These are phyloP conservation scores for Backusella circina DNA, from an alignment of 192 early-diverging fungal species.

Conservation along the genomic window DNA sequence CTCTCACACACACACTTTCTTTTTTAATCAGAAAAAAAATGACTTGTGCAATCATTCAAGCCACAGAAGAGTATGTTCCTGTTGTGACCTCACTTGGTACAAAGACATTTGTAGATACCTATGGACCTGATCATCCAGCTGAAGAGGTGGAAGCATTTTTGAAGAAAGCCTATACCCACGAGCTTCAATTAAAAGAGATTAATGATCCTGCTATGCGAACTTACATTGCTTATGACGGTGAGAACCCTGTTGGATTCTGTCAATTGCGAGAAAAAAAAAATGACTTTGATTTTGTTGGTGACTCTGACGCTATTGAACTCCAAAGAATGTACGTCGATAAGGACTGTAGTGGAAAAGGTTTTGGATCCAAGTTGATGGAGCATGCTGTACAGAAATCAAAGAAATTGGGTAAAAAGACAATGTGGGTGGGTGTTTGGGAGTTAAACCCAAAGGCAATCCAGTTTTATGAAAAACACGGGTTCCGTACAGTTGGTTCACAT, in stretches of 20 bases:
- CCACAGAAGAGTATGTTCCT: neutral
- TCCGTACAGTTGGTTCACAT: neutral
- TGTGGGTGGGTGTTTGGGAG: neutral
- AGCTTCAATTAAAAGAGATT: neutral
- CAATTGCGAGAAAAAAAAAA: neutral
- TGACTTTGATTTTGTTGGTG: neutral
- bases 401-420: neutral
- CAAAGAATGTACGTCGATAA: conserved; percentile 6
- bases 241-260: neutral
- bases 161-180: neutral
- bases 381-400: neutral
- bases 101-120: neutral
- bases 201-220: neutral
- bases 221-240: neutral
- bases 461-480: neutral
- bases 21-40: neutral
- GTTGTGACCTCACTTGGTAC: neutral
- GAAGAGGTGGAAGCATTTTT: neutral
- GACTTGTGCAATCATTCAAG: neutral
- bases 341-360: neutral
- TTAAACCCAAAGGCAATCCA: neutral
- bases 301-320: neutral
- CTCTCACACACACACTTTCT: too few relatives aligned
- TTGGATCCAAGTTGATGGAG: neutral
- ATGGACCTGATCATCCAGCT: neutral